Conservation (phyloP, 352 stramenopile species). For the Globisporangium megalacanthum region DNA sequence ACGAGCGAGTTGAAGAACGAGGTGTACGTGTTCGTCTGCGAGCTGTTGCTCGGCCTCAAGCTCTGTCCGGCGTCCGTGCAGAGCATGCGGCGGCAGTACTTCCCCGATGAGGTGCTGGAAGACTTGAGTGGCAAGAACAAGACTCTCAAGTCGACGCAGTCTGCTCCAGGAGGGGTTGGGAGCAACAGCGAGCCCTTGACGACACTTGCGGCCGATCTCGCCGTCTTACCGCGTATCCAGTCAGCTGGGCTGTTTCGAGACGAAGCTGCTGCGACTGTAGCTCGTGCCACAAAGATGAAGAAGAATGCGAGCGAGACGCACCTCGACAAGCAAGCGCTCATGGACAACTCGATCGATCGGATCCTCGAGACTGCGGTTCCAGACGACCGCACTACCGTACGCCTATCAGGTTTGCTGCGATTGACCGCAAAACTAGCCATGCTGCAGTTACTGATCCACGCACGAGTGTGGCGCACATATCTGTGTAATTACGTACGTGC, state of each 20-base stretch:
- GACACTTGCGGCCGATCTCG: slow-evolving; percentile 10
- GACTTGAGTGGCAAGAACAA: slow-evolving; percentile 38
- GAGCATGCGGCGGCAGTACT: slow-evolving; percentile 57
- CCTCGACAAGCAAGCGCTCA: slow-evolving; percentile 35
- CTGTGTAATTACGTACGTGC: not conserved
- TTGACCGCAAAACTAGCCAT: too few species aligned
- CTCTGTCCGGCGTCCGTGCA: slow-evolving; percentile 63
- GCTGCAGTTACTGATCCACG: too few species aligned
- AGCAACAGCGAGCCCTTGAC: slow-evolving; percentile 1
- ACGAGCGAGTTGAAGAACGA: slow-evolving; percentile 75
- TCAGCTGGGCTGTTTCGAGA: slow-evolving; percentile 10
- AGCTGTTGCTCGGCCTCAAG: slow-evolving; percentile 64
- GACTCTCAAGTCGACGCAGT: slow-evolving; percentile 8
- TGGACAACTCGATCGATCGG: slow-evolving; percentile 55
- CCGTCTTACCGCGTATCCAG: slow-evolving; percentile 23
- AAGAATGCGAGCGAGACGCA: slow-evolving; percentile 52
- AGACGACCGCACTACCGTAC: slow-evolving; percentile 9
- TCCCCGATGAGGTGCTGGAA: slow-evolving; percentile 72
- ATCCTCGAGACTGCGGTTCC: slow-evolving; percentile 26
- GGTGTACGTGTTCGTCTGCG: slow-evolving; percentile 69
- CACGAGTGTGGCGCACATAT: not conserved
- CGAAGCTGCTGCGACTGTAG: not conserved
- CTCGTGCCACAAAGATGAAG: slow-evolving; percentile 11
- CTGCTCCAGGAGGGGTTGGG: not conserved
- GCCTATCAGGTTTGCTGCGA: too few species aligned